A percentile compares a stretch with the other conserved stretches of the same genome.
These are phyloP conservation scores for Aspergillus piperis DNA, from an alignment of 2,329 filamentous ascomycete species.

Conservation along the genomic window DNA sequence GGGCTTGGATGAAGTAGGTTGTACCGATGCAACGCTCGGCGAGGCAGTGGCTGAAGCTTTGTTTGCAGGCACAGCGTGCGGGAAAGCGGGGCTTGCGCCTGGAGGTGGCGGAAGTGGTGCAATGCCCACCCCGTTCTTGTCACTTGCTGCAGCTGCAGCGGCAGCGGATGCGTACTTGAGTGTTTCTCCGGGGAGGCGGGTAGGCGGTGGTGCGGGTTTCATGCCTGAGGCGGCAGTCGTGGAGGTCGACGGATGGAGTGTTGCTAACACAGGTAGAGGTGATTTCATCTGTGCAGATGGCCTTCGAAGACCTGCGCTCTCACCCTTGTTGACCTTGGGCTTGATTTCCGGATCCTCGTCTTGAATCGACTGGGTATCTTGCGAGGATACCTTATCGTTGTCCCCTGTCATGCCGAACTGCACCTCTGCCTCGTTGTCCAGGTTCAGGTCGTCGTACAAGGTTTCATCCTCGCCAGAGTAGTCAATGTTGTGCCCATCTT, in stretches of 20 bases:
- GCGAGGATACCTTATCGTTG: constrained; percentile 86
- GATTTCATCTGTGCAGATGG: constrained; percentile 92
- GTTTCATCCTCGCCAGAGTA: constrained; percentile 86
- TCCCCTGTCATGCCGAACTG: constrained; percentile 78
- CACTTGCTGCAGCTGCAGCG: constrained; percentile 85
- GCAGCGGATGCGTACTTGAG: constrained; percentile 97
- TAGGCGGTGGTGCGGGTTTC: constrained; percentile 89
- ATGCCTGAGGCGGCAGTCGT: constrained; percentile 62
- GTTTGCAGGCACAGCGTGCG: constrained; percentile 51
- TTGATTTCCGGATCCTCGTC: constrained; percentile 74
- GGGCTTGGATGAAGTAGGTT: constrained; percentile 48
- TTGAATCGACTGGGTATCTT: constrained; percentile 89
- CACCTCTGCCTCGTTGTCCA: constrained; percentile 83
- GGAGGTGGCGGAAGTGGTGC: constrained; percentile 90
- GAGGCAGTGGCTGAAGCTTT: constrained; percentile 62
- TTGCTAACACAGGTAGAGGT: constrained; percentile 87
- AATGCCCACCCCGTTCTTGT: constrained; percentile 87
- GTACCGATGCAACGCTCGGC: constrained; percentile 52
- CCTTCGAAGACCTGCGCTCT: constrained; percentile 63
- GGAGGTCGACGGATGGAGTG: constrained; percentile 67
- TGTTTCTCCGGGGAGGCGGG: constrained; percentile 81
- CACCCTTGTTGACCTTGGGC: constrained; percentile 56
- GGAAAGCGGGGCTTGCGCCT: constrained; percentile 57
- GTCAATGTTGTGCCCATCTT: constrained; percentile 83
- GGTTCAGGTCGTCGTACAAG: constrained; percentile 90